phyloP scores from a whole-genome alignment of 805 yeast species.

The Candida glaebosa region DNA sequence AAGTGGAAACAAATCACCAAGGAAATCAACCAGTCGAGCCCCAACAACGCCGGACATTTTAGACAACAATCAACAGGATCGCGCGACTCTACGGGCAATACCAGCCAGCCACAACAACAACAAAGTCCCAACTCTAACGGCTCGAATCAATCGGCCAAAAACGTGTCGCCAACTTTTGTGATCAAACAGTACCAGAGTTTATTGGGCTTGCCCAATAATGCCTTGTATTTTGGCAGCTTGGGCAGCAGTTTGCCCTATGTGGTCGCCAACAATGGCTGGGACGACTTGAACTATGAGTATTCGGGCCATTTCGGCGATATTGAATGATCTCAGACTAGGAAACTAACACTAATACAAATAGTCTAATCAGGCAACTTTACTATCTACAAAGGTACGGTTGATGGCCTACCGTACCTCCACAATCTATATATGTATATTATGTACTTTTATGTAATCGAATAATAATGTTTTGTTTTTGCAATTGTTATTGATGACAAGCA shows the following conservation, averaged over 20 bases:
- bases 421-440: background rate
- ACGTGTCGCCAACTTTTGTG: constrained; percentile 51
- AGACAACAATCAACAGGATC: constrained; percentile 9
- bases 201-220: constrained; percentile 52
- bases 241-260: constrained; percentile 56
- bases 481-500: too few relatives aligned
- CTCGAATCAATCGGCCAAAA: constrained; percentile 20
- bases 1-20: constrained; percentile 59
- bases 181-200: constrained; percentile 51
- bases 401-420: too few relatives aligned
- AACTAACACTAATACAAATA: too few relatives aligned
- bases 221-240: constrained; percentile 36
- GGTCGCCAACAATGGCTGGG: constrained; percentile 47
- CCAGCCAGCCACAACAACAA: background rate
- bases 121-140: background rate
- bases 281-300: constrained; percentile 19
- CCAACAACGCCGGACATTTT: constrained; percentile 6
- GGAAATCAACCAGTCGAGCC: constrained; percentile 19
- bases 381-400: background rate
- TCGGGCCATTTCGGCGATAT: constrained; percentile 10
- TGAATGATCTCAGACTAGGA: constrained; percentile 8
- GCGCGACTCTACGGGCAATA: constrained; percentile 8
- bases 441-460: background rate
- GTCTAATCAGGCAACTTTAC: background rate
- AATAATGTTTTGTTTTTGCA: background rate